A percentile compares a stretch with the other conserved stretches of the same genome.
These are phyloP conservation scores for Cyclostephanos invisitatus DNA, from an alignment of 108 stramenopile species.

Conservation along the genomic window DNA sequence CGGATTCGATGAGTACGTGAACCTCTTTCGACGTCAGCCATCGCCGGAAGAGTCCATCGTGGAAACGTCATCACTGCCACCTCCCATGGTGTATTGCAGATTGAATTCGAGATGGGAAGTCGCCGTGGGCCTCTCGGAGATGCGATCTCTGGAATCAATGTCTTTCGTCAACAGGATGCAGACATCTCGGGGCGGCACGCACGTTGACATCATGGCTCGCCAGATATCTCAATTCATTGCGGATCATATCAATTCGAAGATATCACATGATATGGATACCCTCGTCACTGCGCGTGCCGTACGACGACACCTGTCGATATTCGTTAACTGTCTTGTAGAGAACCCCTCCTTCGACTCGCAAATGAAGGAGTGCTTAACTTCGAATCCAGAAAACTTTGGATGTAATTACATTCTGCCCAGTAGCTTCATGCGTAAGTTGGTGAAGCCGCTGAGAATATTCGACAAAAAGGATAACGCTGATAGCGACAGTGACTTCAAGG, in stretches of 20 bases:
- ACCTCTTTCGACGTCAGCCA: conserved; percentile 25
- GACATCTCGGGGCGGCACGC: conserved; percentile 87
- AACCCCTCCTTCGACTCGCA: conserved; percentile 99
- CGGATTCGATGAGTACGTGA: conserved; percentile 54
- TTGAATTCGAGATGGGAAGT: conserved; percentile 69
- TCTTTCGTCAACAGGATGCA: conserved; percentile 92
- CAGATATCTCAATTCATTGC: conserved; percentile 75
- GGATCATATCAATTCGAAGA: conserved; percentile 58
- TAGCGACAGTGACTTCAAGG: conserved; percentile 3
- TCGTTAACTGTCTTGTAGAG: conserved; percentile 92
- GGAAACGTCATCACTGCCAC: conserved; percentile 3
- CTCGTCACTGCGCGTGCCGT: conserved; percentile 69
- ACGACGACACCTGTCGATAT: conserved; percentile 90
- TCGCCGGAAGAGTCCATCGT: not conserved
- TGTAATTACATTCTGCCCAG: conserved; percentile 56
- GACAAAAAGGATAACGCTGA: conserved; percentile 11
- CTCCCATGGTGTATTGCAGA: conserved; percentile 46
- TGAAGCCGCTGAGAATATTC: conserved; percentile 40
- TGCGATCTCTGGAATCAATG: conserved; percentile 57
- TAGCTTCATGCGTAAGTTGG: conserved; percentile 57
- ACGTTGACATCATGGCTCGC: conserved; percentile 77
- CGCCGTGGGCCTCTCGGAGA: conserved; percentile 65
- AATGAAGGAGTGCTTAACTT: conserved; percentile 97
- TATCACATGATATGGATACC: conserved; percentile 44
- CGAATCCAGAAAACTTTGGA: conserved; percentile 83